Base-by-base conservation (phyloP, 2,329 filamentous ascomycete genomes). In the Monosporascus sp. region DNA sequence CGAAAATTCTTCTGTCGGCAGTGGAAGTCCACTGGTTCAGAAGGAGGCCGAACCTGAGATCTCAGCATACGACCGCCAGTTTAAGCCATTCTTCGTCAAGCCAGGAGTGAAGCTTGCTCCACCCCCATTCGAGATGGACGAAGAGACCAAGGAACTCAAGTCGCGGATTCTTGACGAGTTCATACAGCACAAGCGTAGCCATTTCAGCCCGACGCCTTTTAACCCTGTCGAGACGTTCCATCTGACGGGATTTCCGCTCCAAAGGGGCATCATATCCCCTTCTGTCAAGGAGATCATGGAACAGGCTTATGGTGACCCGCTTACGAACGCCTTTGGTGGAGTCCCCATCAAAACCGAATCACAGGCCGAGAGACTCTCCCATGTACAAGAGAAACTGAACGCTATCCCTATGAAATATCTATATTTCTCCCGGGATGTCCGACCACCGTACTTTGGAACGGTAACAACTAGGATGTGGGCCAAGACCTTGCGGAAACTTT, bases 31-130 rank as follows among this genome's bases (percentile, higher is more conserved):
- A 49, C 59, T 61, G 2, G 55, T 50, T 7, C 68, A 60, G 18
- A 59, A 62, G 39, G 62, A 66, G 24, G 31, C 59, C 7, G 57
- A 65, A 50, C 60, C 63, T 6, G 50, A 63, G 4, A 62, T 71
- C 24, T 77, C 80, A 0, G 78, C 82, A 45, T 92, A 90, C 60
- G 74, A 88, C 18, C 85, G 83, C 60, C 75, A 79, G 37, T 97
- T 97, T 64, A 80, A 90, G 35, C 85, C 89, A 0, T 97, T 97
- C 68, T 92, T 88, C 57, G 65, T 94, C 46, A 87, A 90, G 54
- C 78, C 85, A 3, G 80, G 90, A 63, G 88, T 90, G 1, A 81
- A 72, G n/a, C 61, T 97, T 50, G 90, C 91, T 0, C 77, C 79
- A 0, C 72, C 77, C 48, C 75, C 74, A 2, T 82, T 82, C 27